phyloP scores from a whole-genome alignment of 2,329 filamentous ascomycete genomes.

The Neurospora sp. region DNA sequence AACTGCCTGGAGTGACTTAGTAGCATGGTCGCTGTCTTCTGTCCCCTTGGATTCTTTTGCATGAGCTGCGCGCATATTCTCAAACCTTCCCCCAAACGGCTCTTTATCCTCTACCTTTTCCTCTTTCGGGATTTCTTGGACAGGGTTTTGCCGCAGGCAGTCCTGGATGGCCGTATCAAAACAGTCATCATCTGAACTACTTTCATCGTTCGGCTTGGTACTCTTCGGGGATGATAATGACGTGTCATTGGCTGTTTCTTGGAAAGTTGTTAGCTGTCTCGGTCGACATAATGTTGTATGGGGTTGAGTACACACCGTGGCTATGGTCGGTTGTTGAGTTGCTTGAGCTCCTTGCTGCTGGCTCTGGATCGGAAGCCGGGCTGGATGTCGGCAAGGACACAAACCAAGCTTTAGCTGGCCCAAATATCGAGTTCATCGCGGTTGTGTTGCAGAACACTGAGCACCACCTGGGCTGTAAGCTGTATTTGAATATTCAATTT shows the following conservation, averaged over 20 bases:
- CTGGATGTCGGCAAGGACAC: background rate
- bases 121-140: background rate
- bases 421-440: background rate
- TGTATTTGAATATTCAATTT: background rate
- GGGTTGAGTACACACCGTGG: background rate
- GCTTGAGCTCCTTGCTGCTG: background rate
- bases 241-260: background rate
- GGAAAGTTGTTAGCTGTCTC: background rate
- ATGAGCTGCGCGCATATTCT: background rate
- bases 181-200: background rate
- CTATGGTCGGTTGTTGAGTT: background rate
- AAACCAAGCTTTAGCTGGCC: background rate
- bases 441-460: background rate
- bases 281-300: background rate
- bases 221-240: background rate
- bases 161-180: background rate
- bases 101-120: background rate
- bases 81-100: background rate
- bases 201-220: background rate
- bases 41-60: background rate
- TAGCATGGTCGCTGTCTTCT: background rate
- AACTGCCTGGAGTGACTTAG: background rate
- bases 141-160: background rate
- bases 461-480: background rate
- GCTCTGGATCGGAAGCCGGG: background rate